Base-by-base conservation (phyloP, 2,329 filamentous ascomycete species). In the Talaromyces sp. region DNA sequence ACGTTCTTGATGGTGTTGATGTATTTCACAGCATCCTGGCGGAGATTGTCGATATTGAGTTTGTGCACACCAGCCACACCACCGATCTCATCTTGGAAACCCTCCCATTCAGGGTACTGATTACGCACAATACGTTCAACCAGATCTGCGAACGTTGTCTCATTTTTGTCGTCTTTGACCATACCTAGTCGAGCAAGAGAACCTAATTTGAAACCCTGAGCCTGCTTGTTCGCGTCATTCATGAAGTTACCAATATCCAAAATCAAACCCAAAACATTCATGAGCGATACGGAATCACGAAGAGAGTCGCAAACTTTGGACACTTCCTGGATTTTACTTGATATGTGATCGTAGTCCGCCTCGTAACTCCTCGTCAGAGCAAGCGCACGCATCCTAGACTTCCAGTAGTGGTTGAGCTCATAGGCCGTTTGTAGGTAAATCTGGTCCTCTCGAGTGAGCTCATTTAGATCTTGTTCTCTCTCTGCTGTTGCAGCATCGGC, bases 81-180 rank as follows among this genome's bases (percentile, higher is more conserved):
- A 23, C 79, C 79, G 68, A 99, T 96, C 72, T 99, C 93, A 9
- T 91, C 86, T 18, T 86, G 82, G 76, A 98, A 98, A 37, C 84
- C 84, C 76, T 97, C 93, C 91, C 93, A 98, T 76, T 97, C 91
- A 2, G 93, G 90, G 69, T 98, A 99, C 74, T 98, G 93, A 73
- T 92, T 95, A 67, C 95, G 90, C 63, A 98, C 93, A 69, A 97
- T 96, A 69, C 93, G 90, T 78, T 99, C 95, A 48, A 99, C 92
- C 48, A 98, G 85, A 76, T 99, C 95, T 62, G 93, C 92, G 73
- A 99, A 89, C 0, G 92, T 97, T 1, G 92, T 93, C 76, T 98
- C 90, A 76, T 99, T 99, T 84, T 97, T 97, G 81, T 96, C 92
- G 73, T 99, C 95, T 80, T 99, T 99, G 72, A 98, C 91, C 93